phyloP scores from a whole-genome alignment of 345 rosid genomes.

The Camelina sativa region DNA sequence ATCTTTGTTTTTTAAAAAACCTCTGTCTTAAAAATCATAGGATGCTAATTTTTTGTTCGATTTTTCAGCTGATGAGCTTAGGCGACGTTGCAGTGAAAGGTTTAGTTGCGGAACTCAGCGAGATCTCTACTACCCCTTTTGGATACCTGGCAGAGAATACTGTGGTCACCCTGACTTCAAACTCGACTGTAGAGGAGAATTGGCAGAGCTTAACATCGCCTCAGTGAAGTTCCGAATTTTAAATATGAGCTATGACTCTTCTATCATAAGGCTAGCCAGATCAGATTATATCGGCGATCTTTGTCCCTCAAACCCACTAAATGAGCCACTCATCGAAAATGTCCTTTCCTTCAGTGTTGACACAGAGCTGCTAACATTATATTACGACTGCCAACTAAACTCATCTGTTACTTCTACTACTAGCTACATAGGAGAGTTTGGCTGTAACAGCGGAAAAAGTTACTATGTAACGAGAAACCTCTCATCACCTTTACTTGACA shows the following conservation, averaged over 20 bases:
- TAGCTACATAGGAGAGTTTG: not conserved
- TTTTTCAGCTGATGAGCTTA: not conserved
- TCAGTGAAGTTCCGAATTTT: not conserved
- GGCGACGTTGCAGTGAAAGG: constrained; percentile 7
- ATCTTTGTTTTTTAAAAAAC: not conserved
- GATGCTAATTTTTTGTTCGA: not conserved
- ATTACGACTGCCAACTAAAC: not conserved
- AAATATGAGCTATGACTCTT: not conserved
- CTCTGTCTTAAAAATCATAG: not conserved
- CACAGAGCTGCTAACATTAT: not conserved
- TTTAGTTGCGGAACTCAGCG: not conserved
- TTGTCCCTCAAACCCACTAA: not conserved
- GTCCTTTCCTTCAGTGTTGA: not conserved
- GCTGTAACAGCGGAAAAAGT: not conserved
- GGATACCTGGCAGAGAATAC: not conserved
- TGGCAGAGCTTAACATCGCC: not conserved
- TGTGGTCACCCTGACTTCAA: constrained; percentile 5
- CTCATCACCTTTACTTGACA: not conserved
- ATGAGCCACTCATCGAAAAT: not conserved
- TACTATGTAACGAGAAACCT: not conserved
- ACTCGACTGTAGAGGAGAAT: not conserved
- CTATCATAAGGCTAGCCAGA: constrained; percentile 7
- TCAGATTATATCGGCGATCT: not conserved
- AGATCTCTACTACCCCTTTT: not conserved
- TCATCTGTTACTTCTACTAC: not conserved